Evolutionary conservation across 805 yeast species (phyloP).

Genomic region (Metschnikowia shivogae): DNA sequence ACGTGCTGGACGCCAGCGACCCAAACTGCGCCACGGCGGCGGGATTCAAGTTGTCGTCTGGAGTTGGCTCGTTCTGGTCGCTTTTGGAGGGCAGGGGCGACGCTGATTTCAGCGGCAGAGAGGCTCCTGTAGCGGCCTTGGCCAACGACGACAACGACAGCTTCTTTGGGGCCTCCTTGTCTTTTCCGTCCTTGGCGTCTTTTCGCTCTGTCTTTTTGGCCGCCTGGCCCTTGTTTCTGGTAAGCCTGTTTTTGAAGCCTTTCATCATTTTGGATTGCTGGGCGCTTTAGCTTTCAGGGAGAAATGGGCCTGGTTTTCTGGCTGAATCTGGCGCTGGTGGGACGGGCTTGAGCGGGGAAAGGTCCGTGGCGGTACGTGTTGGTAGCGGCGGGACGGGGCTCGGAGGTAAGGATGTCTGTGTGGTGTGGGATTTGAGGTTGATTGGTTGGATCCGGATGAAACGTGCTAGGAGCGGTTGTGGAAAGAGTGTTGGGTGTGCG

Average conservation of each 20-base stretch:
- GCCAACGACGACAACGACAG: constrained; percentile 3
- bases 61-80: constrained; percentile 9
- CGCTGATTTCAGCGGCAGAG: constrained; percentile 2
- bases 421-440: background rate
- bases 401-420: background rate
- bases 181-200: constrained; percentile 37
- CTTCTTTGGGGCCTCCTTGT: constrained; percentile 21
- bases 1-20: constrained; percentile 2
- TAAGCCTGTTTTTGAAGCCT: constrained; percentile 60
- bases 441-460: background rate
- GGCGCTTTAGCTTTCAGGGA: background rate
- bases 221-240: constrained; percentile 37
- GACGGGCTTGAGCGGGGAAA: too few species aligned
- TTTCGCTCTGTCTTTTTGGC: constrained; percentile 31
- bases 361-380: too few species aligned
- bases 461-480: background rate
- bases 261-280: constrained; percentile 55
- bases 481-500: constrained; percentile 3
- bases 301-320: too few species aligned
- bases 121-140: constrained; percentile 6
- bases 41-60: constrained; percentile 1
- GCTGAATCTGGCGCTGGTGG: too few species aligned
- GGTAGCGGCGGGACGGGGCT: too few species aligned
- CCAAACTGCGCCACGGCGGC: constrained; percentile 4
- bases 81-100: constrained; percentile 4